These are phyloP conservation scores for Orbilia oligospora DNA, from an alignment of 2,329 filamentous ascomycete genomes.

Conservation along the genomic window DNA sequence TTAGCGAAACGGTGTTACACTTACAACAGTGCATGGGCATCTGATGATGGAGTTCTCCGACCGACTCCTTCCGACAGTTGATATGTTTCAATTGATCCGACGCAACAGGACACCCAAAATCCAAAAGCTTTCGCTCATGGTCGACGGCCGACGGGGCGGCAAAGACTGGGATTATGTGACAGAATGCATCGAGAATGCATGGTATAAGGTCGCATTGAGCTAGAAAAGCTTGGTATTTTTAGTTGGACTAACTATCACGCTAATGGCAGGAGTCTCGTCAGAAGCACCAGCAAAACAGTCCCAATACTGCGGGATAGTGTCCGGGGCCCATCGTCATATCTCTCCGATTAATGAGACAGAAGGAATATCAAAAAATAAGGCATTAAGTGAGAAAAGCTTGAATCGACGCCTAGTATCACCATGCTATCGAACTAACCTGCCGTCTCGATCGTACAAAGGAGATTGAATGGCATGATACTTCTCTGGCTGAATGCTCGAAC, in stretches of 20 bases:
- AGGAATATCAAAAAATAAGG: conserved; percentile 11
- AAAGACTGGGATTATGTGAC: conserved; percentile 7
- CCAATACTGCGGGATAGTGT: not conserved
- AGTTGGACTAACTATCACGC: conserved; percentile 11
- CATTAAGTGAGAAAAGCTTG: conserved; percentile 22
- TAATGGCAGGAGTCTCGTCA: conserved; percentile 3
- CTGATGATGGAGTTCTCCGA: conserved; percentile 14
- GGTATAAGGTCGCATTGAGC: conserved; percentile 27
- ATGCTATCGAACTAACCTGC: conserved; percentile 11
- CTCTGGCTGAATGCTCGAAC: conserved; percentile 1
- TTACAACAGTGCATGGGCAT: conserved; percentile 6
- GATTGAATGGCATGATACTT: conserved; percentile 8
- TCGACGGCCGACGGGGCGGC: not conserved
- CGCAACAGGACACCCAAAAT: conserved; percentile 9
- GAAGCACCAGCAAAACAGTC: conserved; percentile 4
- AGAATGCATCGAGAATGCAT: conserved; percentile 21
- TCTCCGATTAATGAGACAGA: conserved; percentile 28
- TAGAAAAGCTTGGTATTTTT: conserved; percentile 34
- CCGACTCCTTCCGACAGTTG: conserved; percentile 37
- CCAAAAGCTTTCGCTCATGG: not conserved
- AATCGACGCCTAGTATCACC: conserved; percentile 11
- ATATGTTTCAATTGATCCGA: conserved; percentile 24
- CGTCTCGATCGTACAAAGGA: conserved; percentile 2
- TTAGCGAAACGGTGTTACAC: conserved; percentile 17
- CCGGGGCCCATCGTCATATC: conserved; percentile 18